phyloP scores from a whole-genome alignment of 176 grass and related monocot genomes.

The Dendrocalamus sinicus region DNA sequence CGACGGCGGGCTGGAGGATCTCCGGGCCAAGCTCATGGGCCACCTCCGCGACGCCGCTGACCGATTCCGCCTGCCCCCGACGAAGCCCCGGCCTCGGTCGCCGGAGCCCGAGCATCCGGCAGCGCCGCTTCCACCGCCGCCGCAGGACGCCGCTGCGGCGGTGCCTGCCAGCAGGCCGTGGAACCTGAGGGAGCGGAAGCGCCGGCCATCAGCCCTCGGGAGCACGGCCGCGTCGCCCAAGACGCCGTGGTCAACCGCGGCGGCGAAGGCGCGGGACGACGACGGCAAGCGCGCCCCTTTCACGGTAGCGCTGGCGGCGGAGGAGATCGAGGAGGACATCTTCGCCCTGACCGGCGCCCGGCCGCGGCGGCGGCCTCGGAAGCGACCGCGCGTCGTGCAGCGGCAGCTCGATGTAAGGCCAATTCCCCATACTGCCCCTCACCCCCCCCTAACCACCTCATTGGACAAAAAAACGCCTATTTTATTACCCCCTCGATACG shows the following conservation, averaged over 20 bases:
- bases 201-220: not conserved
- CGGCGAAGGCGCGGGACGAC: conserved; percentile 6
- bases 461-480: not conserved
- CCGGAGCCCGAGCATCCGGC: conserved; percentile 1
- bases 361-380: conserved; percentile 85
- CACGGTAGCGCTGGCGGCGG: conserved; percentile 59
- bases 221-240: not conserved
- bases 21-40: conserved; percentile 71
- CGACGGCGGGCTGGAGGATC: conserved; percentile 52
- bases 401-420: conserved; percentile 86
- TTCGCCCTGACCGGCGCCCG: conserved; percentile 90
- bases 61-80: conserved; percentile 37
- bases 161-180: conserved; percentile 53
- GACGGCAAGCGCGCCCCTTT: conserved; percentile 47
- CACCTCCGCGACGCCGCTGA: conserved; percentile 61
- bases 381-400: conserved; percentile 80
- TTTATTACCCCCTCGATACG: conserved; percentile 36
- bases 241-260: conserved; percentile 9
- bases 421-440: conserved; percentile 51
- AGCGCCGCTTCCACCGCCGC: not conserved
- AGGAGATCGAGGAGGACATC: conserved; percentile 96
- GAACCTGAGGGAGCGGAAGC: conserved; percentile 79
- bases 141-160: not conserved
- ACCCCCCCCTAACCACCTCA: not conserved
- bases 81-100: not conserved